phyloP scores from a whole-genome alignment of 495 filamentous ascomycete species.

The Friedmanniomyces endolithicus region DNA sequence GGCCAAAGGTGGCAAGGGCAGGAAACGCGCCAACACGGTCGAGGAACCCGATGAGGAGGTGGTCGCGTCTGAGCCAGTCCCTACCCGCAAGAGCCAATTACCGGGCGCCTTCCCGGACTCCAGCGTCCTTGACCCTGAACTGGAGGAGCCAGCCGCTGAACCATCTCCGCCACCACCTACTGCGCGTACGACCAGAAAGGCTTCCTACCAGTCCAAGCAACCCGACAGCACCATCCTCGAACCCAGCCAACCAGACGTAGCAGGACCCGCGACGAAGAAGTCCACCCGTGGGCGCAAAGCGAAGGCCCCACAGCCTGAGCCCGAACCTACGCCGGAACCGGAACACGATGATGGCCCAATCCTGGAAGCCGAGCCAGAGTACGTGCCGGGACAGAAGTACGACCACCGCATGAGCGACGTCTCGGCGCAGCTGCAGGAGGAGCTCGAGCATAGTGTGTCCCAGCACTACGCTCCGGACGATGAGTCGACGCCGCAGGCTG shows the following conservation, averaged over 20 bases:
- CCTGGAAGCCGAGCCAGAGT: not conserved
- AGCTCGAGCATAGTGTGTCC: constrained; percentile 15
- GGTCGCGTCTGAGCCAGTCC: constrained; percentile 3
- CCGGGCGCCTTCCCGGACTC: constrained; percentile 1
- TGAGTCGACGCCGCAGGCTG: constrained; percentile 7
- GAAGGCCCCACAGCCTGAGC: constrained; percentile 11
- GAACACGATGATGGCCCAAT: not conserved
- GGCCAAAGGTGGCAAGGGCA: constrained; percentile 25
- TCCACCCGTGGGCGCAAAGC: constrained; percentile 12
- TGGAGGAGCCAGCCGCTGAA: not conserved
- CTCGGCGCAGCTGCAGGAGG: constrained; percentile 18
- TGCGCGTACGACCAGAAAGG: not conserved
- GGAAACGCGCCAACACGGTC: constrained; percentile 27
- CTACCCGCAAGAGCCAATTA: not conserved
- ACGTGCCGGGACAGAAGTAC: not conserved
- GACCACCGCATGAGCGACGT: constrained; percentile 2
- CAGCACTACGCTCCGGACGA: constrained; percentile 1
- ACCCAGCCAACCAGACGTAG: not conserved
- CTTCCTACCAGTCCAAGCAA: constrained; percentile 6
- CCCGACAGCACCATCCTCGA: constrained; percentile 11
- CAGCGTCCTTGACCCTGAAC: not conserved
- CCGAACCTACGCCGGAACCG: constrained; percentile 6
- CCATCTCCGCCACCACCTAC: not conserved
- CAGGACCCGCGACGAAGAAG: constrained; percentile 5
- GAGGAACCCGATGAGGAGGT: not conserved